Percentiles rank a stretch among this genome's conserved stretches.
These are phyloP conservation scores for Arabidopsis lyrata DNA, from an alignment of 441 rosid genomes.

Conservation along the genomic window DNA sequence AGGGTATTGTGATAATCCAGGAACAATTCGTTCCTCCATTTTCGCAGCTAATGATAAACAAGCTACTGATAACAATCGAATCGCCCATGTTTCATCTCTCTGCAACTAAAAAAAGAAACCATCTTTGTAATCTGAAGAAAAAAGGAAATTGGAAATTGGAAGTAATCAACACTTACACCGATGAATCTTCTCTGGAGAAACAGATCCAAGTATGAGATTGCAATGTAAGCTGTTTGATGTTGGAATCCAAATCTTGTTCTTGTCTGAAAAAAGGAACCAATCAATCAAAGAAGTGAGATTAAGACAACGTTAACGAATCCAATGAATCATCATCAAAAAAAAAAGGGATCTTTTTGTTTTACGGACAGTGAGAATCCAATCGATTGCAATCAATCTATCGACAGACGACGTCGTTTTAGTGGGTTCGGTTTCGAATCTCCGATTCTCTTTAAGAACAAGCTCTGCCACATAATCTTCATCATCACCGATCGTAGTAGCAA, in stretches of 20 bases:
- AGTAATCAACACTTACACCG: conserved; percentile 54
- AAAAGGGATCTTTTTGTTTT: background rate
- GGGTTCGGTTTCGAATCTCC: conserved; percentile 34
- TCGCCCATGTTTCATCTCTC: conserved; percentile 82
- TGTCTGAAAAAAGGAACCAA: conserved; percentile 52
- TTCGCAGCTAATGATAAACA: conserved; percentile 87
- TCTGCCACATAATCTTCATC: conserved; percentile 59
- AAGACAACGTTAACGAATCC: background rate
- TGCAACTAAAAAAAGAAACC: conserved; percentile 34
- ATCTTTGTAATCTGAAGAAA: conserved; percentile 1
- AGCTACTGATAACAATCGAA: conserved; percentile 74
- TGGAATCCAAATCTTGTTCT: conserved; percentile 69
- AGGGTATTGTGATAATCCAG: conserved; percentile 63
- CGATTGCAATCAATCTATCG: conserved; percentile 74
- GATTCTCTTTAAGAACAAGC: conserved; percentile 58
- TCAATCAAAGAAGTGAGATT: conserved; percentile 1
- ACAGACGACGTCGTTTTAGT: conserved; percentile 39
- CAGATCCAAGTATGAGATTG: conserved; percentile 73
- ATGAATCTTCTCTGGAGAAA: conserved; percentile 69
- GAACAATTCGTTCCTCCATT: conserved; percentile 80
- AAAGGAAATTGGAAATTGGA: background rate
- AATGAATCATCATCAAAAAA: background rate
- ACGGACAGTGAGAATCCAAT: conserved; percentile 77
- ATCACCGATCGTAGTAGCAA: conserved; percentile 38
- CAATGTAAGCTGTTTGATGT: conserved; percentile 74